These are phyloP conservation scores for Alternaria sp. DNA, from an alignment of 2,329 filamentous ascomycete genomes.

Conservation along the genomic window DNA sequence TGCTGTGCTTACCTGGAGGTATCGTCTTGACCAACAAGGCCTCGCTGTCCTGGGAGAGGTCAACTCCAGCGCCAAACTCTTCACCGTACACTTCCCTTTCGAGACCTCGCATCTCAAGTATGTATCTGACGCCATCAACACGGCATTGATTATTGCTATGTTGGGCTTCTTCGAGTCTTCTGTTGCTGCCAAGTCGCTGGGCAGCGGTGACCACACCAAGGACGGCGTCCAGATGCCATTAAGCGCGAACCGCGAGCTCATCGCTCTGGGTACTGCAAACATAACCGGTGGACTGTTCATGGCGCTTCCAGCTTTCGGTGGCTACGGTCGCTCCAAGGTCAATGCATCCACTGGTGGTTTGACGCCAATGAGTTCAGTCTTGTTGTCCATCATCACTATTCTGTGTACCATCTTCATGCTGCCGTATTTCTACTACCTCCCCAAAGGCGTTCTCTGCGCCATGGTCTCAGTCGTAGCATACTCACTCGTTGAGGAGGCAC, in stretches of 20 bases:
- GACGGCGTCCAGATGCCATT: conserved; percentile 79
- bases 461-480: conserved; percentile 97
- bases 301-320: conserved; percentile 91
- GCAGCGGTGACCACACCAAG: conserved; percentile 56
- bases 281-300: conserved; percentile 91
- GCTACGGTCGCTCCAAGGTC: conserved; percentile 94
- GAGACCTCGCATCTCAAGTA: conserved; percentile 76
- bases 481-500: conserved; percentile 93
- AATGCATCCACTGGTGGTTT: conserved; percentile 90
- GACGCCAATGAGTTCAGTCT: conserved; percentile 91
- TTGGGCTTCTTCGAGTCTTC: conserved; percentile 99
- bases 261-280: conserved; percentile 89
- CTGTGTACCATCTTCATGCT: conserved; percentile 81
- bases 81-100: conserved; percentile 88
- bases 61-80: conserved; percentile 72
- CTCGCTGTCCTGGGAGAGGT: conserved; percentile 85
- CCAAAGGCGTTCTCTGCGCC: conserved; percentile 91
- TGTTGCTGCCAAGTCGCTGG: conserved; percentile 88
- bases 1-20: conserved; percentile 76
- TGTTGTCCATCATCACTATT: conserved; percentile 82
- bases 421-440: conserved; percentile 92
- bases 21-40: conserved; percentile 79
- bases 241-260: conserved; percentile 90
- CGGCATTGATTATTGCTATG: conserved; percentile 89
- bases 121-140: conserved; percentile 85